phyloP scores from a whole-genome alignment of 306 rosid species.

The Medicago ruthenica region DNA sequence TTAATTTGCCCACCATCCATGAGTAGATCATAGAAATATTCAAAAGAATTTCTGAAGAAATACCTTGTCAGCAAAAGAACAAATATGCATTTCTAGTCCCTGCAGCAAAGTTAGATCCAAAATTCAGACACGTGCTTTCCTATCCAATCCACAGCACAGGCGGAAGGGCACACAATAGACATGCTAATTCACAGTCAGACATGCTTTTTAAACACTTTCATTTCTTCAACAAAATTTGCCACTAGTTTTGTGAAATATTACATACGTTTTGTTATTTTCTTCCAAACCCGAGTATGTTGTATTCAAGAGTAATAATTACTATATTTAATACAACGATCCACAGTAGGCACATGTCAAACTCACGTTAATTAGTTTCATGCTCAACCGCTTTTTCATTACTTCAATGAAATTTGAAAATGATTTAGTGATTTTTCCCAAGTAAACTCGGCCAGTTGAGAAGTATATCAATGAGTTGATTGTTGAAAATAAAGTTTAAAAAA shows the following conservation, averaged over 20 bases:
- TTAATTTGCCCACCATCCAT: constrained; percentile 32
- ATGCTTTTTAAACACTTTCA: background rate
- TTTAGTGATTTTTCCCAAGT: background rate
- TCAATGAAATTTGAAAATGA: background rate
- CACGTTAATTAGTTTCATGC: background rate
- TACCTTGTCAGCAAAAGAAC: constrained; percentile 81
- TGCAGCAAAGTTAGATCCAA: constrained; percentile 47
- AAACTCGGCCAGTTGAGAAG: background rate
- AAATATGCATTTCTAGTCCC: constrained; percentile 94
- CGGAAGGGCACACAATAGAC: constrained; percentile 16
- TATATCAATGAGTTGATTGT: background rate
- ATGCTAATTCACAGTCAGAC: background rate
- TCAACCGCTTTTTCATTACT: background rate
- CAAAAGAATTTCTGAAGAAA: constrained; percentile 42
- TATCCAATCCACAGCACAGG: constrained; percentile 9
- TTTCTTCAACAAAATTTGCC: background rate
- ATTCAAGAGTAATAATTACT: background rate
- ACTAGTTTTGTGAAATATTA: background rate
- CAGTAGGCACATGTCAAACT: background rate
- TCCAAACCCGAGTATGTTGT: background rate
- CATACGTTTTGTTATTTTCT: background rate
- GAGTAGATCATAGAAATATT: constrained; percentile 33
- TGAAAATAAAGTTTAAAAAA: background rate
- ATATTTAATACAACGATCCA: background rate
- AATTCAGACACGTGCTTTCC: constrained; percentile 22